Evolutionary conservation across 768 basidiomycete genomes (phyloP).

Genomic region (Suillus subluteus): DNA sequence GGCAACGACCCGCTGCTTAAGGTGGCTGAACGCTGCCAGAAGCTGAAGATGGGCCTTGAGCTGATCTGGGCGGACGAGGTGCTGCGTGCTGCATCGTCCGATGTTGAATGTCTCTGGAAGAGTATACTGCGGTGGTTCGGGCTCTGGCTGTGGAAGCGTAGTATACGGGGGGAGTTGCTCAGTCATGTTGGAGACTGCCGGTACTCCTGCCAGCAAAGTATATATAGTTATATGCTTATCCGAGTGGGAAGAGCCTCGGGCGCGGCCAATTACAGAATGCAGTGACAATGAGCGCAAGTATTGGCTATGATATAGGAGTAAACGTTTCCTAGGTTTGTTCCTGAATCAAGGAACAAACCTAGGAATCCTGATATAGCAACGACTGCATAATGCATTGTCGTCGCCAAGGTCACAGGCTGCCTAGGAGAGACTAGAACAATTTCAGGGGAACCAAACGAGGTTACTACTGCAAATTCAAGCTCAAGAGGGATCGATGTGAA

Average conservation of each 20-base stretch:
- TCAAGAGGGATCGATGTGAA: background rate
- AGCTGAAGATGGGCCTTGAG: constrained; percentile 35
- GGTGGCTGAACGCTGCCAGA: constrained; percentile 30
- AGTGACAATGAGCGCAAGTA: too few species aligned
- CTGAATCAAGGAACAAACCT: too few species aligned
- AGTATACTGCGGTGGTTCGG: constrained; percentile 14
- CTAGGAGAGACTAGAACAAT: too few species aligned
- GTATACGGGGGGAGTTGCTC: constrained; percentile 66
- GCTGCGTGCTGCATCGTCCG: constrained; percentile 2
- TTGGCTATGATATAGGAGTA: too few species aligned
- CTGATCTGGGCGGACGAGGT: constrained; percentile 28
- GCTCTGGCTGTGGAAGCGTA: constrained; percentile 44
- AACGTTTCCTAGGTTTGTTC: too few species aligned
- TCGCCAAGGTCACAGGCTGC: too few species aligned
- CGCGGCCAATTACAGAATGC: too few species aligned
- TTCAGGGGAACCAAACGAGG: background rate
- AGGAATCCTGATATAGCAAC: too few species aligned
- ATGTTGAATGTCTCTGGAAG: constrained; percentile 23
- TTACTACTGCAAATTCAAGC: background rate
- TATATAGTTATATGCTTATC: too few species aligned
- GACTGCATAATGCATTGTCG: too few species aligned
- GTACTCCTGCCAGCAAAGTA: background rate
- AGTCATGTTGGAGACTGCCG: constrained; percentile 45
- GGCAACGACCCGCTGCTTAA: constrained; percentile 20
- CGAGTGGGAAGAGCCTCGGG: too few species aligned